Base-by-base conservation (phyloP, 2,329 filamentous ascomycete species). In the Immersiporthe knoxdaviesiana region DNA sequence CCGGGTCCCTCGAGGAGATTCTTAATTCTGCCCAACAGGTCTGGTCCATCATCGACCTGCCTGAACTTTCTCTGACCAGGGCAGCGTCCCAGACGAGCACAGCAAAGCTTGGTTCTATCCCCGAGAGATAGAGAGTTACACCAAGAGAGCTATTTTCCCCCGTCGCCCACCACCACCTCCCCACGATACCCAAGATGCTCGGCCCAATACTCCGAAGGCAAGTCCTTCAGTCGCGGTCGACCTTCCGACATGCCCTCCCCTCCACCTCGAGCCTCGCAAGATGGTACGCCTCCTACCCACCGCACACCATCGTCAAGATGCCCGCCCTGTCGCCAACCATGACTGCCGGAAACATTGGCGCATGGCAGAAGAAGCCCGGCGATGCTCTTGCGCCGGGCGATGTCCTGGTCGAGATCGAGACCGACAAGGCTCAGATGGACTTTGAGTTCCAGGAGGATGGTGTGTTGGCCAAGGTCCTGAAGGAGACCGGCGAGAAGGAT, bases 391-490 rank as follows among this genome's bases (percentile, higher is more conserved):
- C 88, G 69, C 94, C 97, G 65, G 96, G 96, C 80, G 96, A 99
- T 80, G 96, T 99, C 61, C 85, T 99, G 75, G 94, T 97, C 75
- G 94, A 97, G 87, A 97, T 98, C 77, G 96, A 99, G 88, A 99
- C 96, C 76, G 96, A 99, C 84, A 99, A 99, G 88, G 96, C 96
- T 73, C 96, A 98, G 85, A 99, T 99, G 96, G 96, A 99, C 85
- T 98, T 99, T 81, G 96, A 99, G 83, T 98, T 97, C 84, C 96
- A 99, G 83, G 96, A 99, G 78, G 96, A 98, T 80, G 96, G 95
- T 85, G 88, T 97, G 71, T 87, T 99, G 75, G 95, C 96, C 77
- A 97, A 97, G 88, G 88, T 98, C 73, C 85, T 99, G 78, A 96
- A 94, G 84, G 92, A 97, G 60, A 91, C 91, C 71, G 97, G 97